These are phyloP conservation scores for Phytopythium delawarense DNA, from an alignment of 352 stramenopile species.

Conservation along the genomic window DNA sequence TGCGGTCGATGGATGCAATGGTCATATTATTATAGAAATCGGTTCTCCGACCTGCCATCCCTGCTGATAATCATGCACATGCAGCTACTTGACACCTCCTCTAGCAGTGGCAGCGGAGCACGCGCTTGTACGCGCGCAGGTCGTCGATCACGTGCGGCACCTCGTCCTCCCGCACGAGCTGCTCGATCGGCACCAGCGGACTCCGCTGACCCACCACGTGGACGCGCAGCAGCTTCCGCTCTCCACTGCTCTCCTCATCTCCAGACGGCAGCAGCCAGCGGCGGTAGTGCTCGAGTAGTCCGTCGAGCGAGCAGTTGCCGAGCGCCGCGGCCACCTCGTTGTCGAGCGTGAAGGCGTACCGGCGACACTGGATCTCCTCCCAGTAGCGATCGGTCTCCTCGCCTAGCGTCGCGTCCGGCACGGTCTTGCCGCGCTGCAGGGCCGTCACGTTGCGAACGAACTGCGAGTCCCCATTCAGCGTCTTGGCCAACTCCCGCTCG, in stretches of 20 bases:
- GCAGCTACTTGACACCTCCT: not conserved
- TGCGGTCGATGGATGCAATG: not conserved
- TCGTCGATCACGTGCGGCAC: slow-evolving; percentile 55
- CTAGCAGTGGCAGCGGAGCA: slow-evolving; percentile 49
- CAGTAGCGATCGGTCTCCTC: slow-evolving; percentile 68
- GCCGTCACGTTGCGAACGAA: slow-evolving; percentile 50
- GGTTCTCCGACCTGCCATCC: not conserved
- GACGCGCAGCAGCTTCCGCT: slow-evolving; percentile 39
- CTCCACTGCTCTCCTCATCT: slow-evolving; percentile 4
- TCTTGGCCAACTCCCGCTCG: slow-evolving; percentile 20
- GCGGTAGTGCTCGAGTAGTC: slow-evolving; percentile 40
- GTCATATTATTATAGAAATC: not conserved
- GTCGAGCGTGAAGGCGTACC: slow-evolving; percentile 63
- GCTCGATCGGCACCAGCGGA: slow-evolving; percentile 55
- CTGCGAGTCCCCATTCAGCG: not conserved
- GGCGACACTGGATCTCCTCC: slow-evolving; percentile 64
- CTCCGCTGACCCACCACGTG: slow-evolving; percentile 70
- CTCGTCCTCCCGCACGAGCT: slow-evolving; percentile 41
- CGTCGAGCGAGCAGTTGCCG: slow-evolving; percentile 30
- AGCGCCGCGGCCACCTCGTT: slow-evolving; percentile 37
- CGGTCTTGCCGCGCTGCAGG: slow-evolving; percentile 37
- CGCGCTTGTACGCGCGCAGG: slow-evolving; percentile 52
- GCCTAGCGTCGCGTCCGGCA: slow-evolving; percentile 41
- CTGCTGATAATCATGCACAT: not conserved
- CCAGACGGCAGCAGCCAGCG: slow-evolving; percentile 38